Evolutionary conservation across 2,329 filamentous ascomycete genomes (phyloP), one percentile per base, ranked within the genome.

Genomic region (Colletotrichum incanum): DNA sequence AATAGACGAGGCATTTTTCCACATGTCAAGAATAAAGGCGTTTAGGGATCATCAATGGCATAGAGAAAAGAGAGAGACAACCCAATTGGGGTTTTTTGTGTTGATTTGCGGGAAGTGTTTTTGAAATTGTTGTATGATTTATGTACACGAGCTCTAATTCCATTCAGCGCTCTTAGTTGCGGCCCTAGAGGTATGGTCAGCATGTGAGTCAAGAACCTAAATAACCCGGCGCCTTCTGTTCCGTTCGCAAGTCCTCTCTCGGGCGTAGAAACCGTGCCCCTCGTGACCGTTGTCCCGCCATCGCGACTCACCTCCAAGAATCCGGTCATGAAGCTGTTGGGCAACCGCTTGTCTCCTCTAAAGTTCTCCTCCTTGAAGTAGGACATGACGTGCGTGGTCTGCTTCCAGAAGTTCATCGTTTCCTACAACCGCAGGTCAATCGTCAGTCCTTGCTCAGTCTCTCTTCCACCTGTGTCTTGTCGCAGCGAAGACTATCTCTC

Each of bases 321-420:
- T 61, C 94, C 94, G 77, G 92, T 89, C 86, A 99, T 97, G 86
- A 99, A 99, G 86, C 90, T 96, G 78, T 91, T 91, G 49, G 96
- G 96, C 84, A 98, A 85, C 81, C 90, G 91, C 77, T 94, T 82
- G 87, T 93, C 82, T 91, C 94, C 87, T 91, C 94, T 85, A 81
- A 90, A 90, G 83, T 88, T 90, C 83, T 98, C 95, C 78, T 92
- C 89, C 81, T 95, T 92, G 89, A 98, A 99, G 85, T 98, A 99
- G 79, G 96, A 95, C 90, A 99, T 94, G 77, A 99, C 90, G 83
- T 99, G 96, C 75, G 93, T 93, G 74, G 95, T 89, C 85, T 99
- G 96, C 86, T 98, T 98, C 96, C 96, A 99, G 89, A 93, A 99
- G 87, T 99, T 99, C 88, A 99, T 91, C 65, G 94, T 99, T 89